Conservation (phyloP, 495 filamentous ascomycete genomes). For the Tuber calosporum region DNA sequence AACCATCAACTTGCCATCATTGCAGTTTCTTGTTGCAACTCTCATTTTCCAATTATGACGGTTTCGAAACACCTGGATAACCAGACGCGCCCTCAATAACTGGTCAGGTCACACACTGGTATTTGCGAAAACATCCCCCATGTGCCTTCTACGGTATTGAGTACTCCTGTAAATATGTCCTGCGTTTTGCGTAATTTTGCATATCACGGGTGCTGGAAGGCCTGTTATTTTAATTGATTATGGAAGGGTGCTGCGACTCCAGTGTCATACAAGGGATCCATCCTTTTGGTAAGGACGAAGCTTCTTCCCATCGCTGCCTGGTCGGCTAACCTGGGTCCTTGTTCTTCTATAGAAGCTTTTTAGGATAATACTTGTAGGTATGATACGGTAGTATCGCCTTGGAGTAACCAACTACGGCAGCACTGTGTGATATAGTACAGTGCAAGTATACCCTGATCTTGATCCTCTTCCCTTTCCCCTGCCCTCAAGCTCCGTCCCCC, state of each 20-base stretch:
- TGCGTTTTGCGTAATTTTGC: background rate
- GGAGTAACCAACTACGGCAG: background rate
- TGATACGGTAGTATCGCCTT: background rate
- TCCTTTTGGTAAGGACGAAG: background rate
- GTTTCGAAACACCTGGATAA: too few relatives aligned
- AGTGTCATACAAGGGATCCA: background rate
- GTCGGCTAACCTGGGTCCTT: background rate
- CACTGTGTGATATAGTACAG: background rate
- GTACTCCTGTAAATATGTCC: too few relatives aligned
- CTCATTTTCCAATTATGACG: too few relatives aligned
- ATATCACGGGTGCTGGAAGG: background rate
- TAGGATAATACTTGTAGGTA: too few relatives aligned
- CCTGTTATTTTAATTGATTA: background rate
- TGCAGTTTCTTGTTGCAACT: too few relatives aligned
- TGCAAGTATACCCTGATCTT: background rate
- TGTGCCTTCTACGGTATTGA: too few relatives aligned
- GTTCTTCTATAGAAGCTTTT: background rate
- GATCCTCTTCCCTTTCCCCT: background rate
- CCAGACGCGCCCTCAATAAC: too few relatives aligned
- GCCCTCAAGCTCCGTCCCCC: background rate
- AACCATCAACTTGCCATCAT: too few relatives aligned
- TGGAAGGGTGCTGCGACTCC: too few relatives aligned
- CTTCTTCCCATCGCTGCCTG: background rate
- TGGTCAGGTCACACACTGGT: too few relatives aligned
- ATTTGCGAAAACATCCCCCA: too few relatives aligned